Evolutionary conservation across 2,329 filamentous ascomycete species (phyloP).

Genomic region (Karstenula rhodostoma): DNA sequence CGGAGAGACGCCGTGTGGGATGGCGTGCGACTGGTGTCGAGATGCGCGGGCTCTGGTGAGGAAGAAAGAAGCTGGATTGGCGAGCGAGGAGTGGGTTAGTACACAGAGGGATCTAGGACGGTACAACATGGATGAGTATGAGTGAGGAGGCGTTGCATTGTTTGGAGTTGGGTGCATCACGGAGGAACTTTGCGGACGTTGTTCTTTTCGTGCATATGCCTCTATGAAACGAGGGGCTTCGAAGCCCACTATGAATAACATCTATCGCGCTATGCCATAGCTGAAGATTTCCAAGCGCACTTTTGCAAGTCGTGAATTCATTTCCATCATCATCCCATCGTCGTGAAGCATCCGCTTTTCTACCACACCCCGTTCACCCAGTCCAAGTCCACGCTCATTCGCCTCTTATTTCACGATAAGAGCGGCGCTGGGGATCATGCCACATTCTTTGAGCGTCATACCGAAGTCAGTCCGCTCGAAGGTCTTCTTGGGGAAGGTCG

Average conservation of each 20-base stretch:
- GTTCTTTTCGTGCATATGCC: background rate
- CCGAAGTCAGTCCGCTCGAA: slow-evolving; percentile 78
- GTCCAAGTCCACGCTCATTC: background rate
- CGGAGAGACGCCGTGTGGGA: slow-evolving; percentile 51
- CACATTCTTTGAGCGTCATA: slow-evolving; percentile 91
- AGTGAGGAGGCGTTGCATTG: slow-evolving; percentile 25
- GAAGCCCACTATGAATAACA: background rate
- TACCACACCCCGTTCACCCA: background rate
- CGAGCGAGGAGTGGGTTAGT: slow-evolving; percentile 59
- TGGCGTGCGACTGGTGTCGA: slow-evolving; percentile 60
- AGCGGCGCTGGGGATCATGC: slow-evolving; percentile 88
- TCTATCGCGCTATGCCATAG: slow-evolving; percentile 4
- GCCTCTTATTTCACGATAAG: slow-evolving; percentile 68
- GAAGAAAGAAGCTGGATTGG: slow-evolving; percentile 54
- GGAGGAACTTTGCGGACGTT: background rate
- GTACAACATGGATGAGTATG: slow-evolving; percentile 51
- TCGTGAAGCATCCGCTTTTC: background rate
- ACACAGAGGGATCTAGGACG: slow-evolving; percentile 56
- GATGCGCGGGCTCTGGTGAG: slow-evolving; percentile 51
- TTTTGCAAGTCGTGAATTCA: slow-evolving; percentile 3
- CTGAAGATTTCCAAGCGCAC: background rate
- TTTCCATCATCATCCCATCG: background rate
- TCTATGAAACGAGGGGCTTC: background rate
- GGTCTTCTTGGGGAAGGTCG: slow-evolving; percentile 86
- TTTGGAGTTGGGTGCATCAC: background rate